These are phyloP conservation scores for Neopestalotiopsis sp. DNA, from an alignment of 2,329 filamentous ascomycete species.

Conservation along the genomic window DNA sequence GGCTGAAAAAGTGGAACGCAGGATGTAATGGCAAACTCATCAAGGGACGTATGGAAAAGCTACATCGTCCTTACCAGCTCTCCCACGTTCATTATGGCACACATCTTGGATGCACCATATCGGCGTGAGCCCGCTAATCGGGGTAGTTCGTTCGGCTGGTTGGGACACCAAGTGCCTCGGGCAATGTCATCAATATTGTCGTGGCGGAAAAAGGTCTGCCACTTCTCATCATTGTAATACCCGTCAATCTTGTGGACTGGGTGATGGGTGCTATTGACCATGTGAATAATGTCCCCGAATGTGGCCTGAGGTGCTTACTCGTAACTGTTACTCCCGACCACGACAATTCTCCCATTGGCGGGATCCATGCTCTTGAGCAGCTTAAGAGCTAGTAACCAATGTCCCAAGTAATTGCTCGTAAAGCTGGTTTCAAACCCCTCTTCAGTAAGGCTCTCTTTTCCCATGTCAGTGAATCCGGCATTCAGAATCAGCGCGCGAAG, in stretches of 20 bases:
- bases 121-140: constrained; percentile 30
- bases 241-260: neutral
- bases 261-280: neutral
- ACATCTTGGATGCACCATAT: constrained; percentile 37
- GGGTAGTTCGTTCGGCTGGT: constrained; percentile 26
- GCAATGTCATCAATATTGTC: constrained; percentile 27
- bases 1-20: no score
- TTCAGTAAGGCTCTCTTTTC: constrained; percentile 31
- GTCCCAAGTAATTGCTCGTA: constrained; percentile 36
- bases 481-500: constrained; percentile 33
- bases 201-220: constrained; percentile 10
- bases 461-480: constrained; percentile 30
- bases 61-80: neutral
- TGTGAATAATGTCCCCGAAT: neutral
- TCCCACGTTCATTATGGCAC: constrained; percentile 6
- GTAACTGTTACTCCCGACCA: constrained; percentile 30
- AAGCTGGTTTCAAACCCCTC: constrained; percentile 37
- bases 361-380: constrained; percentile 40
- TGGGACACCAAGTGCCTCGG: constrained; percentile 30
- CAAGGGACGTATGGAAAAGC: no score
- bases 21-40: no score
- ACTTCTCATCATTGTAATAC: constrained; percentile 10
- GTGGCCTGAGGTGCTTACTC: neutral
- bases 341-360: constrained; percentile 34
- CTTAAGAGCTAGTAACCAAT: constrained; percentile 38